Base-by-base conservation (phyloP, 306 rosid genomes). In the Acacia crassicarpa region DNA sequence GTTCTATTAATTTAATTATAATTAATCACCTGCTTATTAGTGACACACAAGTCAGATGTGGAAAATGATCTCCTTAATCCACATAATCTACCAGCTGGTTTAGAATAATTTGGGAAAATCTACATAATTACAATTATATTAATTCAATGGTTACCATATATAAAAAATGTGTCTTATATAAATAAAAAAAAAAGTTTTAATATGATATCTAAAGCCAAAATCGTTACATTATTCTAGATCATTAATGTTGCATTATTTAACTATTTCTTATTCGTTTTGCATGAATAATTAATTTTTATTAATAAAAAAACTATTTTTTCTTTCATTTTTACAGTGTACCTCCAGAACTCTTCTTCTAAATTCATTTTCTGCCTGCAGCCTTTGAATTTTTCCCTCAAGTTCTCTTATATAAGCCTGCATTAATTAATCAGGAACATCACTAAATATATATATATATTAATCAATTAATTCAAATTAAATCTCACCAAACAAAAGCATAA, bases 1-100 rank as follows among this genome's bases (percentile, higher is more conserved):
- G 32, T 58, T 58, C 4, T 7, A 9, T 58, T 58, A 58, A 22
- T 58, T 20, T 22, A 22, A 58, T 48, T 30, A 48, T 22, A 22
- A 58, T 62, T 30, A 5, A 17, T 38, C 35, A 81, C 85, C 81
- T 76, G 54, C 0, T 0, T 15, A 5, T 1, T 22, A 5, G 63
- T 59, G n/a, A 71, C n/a, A 46, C 22, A 68, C 12, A 82, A 70
- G 49, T 77, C 82, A 59, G 82, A 82, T 7, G 66, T 46, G 14
- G 85, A 82, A 16, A 82, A 82, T 14, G 25, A 15, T 48, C 82
- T 82, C 77, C 85, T 77, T 38, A 82, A 40, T 59, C 85, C 74
- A 4, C 59, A 14, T 70, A 82, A 38, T 16, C 78, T 77, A 46
- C 74, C 78, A 12, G 46, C 27, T 6, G 85, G 82, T 77, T 61